phyloP scores from a whole-genome alignment of 2,329 filamentous ascomycete genomes.

The Colletotrichum noveboracense region DNA sequence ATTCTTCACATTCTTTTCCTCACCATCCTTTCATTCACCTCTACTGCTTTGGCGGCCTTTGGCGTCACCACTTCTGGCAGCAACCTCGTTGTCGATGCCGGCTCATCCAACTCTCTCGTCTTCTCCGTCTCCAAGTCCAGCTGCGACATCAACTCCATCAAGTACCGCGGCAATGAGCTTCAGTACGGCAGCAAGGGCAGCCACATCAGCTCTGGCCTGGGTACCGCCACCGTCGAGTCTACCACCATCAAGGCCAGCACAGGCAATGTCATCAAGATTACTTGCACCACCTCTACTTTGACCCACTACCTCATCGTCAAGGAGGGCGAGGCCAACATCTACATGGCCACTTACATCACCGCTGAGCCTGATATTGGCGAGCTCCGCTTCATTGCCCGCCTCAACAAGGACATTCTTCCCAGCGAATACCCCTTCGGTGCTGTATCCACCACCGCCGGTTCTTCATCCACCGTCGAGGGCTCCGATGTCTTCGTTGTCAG shows the following conservation, averaged over 20 bases:
- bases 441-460: slow-evolving; percentile 60
- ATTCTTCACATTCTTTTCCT: slow-evolving; percentile 17
- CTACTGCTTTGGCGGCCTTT: slow-evolving; percentile 43
- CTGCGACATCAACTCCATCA: slow-evolving; percentile 70
- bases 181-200: slow-evolving; percentile 57
- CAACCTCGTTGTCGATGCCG: slow-evolving; percentile 53
- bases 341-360: slow-evolving; percentile 67
- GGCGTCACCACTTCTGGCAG: slow-evolving; percentile 43
- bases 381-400: slow-evolving; percentile 67
- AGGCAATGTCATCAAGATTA: slow-evolving; percentile 62
- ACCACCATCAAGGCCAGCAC: slow-evolving; percentile 36
- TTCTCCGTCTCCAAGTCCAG: slow-evolving; percentile 57
- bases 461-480: slow-evolving; percentile 59
- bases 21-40: slow-evolving; percentile 31
- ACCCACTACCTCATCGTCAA: slow-evolving; percentile 69
- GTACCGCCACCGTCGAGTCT: slow-evolving; percentile 60
- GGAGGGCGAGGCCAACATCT: slow-evolving; percentile 64
- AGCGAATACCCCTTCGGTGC: slow-evolving; percentile 58
- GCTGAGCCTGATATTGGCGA: slow-evolving; percentile 62
- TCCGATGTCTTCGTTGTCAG: slow-evolving; percentile 64
- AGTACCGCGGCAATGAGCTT: slow-evolving; percentile 62
- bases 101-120: slow-evolving; percentile 51
- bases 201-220: slow-evolving; percentile 65
- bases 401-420: slow-evolving; percentile 55
- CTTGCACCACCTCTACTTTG: slow-evolving; percentile 62